These are phyloP conservation scores for Metarhizium robertsii DNA, from an alignment of 2,329 filamentous ascomycete species.

Conservation along the genomic window DNA sequence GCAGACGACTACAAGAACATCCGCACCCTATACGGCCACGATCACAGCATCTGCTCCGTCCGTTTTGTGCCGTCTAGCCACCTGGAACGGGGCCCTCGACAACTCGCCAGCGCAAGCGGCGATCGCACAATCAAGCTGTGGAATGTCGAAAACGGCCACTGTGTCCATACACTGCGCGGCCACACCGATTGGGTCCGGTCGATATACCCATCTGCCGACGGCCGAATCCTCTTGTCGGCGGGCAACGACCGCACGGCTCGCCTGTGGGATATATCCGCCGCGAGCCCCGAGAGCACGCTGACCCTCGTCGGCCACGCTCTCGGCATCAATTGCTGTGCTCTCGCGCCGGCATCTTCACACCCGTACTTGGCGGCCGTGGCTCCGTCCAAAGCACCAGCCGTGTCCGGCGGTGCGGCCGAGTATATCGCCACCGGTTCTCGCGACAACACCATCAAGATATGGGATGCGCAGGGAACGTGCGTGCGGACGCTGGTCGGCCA, in stretches of 20 bases:
- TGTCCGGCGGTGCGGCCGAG: conserved; percentile 65
- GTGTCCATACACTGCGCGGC: conserved; percentile 78
- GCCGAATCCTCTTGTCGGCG: conserved; percentile 71
- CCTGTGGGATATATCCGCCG: conserved; percentile 71
- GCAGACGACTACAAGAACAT: conserved; percentile 93
- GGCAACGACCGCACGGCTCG: conserved; percentile 76
- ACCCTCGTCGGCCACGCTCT: conserved; percentile 84
- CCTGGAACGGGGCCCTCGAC: neutral
- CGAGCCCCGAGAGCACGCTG: conserved; percentile 59
- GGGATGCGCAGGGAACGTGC: conserved; percentile 75
- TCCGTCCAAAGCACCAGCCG: conserved; percentile 73
- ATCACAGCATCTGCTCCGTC: conserved; percentile 83
- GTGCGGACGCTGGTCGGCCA: conserved; percentile 80
- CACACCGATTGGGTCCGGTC: conserved; percentile 90
- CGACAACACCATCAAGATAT: conserved; percentile 84
- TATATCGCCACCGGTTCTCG: conserved; percentile 83
- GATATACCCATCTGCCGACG: conserved; percentile 73
- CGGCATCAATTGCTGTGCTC: conserved; percentile 72
- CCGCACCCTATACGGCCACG: conserved; percentile 79
- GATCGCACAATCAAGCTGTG: conserved; percentile 82
- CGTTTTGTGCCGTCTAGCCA: conserved; percentile 74
- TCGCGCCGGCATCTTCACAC: conserved; percentile 75
- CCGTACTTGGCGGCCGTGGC: conserved; percentile 65
- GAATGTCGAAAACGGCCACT: conserved; percentile 90
- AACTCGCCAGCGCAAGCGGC: conserved; percentile 74